Evolutionary conservation across 345 rosid species (phyloP).

Genomic region (Kernera saxatilis): DNA sequence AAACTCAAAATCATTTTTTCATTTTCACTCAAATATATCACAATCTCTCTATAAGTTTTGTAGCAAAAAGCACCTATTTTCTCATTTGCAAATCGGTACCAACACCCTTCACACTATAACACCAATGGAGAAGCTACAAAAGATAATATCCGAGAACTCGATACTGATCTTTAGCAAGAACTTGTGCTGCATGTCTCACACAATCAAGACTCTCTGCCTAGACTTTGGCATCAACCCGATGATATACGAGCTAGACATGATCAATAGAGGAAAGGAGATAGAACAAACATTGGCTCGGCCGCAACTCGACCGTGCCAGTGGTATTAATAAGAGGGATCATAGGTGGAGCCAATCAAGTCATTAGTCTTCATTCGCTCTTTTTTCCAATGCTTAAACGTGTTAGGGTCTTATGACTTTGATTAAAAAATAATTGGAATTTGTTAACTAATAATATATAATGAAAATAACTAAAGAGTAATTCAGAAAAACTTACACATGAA

Average conservation of each 20-base stretch:
- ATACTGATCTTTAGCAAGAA: conserved; percentile 76
- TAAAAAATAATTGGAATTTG: not conserved
- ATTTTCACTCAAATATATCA: too few species aligned
- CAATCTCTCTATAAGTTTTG: too few species aligned
- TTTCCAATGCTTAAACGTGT: conserved; percentile 56
- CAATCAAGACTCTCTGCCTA: conserved; percentile 48
- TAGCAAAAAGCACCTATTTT: too few species aligned
- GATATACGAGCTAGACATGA: conserved; percentile 56
- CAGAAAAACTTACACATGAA: not conserved
- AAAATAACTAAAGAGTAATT: not conserved
- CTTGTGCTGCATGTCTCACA: conserved; percentile 64
- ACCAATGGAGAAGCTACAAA: conserved; percentile 50
- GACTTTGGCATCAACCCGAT: conserved; percentile 67
- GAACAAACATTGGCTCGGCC: conserved; percentile 66
- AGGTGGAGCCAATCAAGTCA: conserved; percentile 66
- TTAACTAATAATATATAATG: not conserved
- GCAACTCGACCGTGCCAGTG: conserved; percentile 50
- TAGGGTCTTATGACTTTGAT: conserved; percentile 70
- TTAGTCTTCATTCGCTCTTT: conserved; percentile 63
- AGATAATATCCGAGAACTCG: conserved; percentile 55
- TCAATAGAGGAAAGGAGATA: conserved; percentile 50
- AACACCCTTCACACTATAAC: not conserved
- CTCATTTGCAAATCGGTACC: too few species aligned
- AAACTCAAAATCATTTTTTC: too few species aligned
- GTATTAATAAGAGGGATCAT: conserved; percentile 71